A percentile compares a stretch with the other conserved stretches of the same genome.
phyloP scores from a whole-genome alignment of 306 rosid species.

The Amphicarpaea edgeworthii region DNA sequence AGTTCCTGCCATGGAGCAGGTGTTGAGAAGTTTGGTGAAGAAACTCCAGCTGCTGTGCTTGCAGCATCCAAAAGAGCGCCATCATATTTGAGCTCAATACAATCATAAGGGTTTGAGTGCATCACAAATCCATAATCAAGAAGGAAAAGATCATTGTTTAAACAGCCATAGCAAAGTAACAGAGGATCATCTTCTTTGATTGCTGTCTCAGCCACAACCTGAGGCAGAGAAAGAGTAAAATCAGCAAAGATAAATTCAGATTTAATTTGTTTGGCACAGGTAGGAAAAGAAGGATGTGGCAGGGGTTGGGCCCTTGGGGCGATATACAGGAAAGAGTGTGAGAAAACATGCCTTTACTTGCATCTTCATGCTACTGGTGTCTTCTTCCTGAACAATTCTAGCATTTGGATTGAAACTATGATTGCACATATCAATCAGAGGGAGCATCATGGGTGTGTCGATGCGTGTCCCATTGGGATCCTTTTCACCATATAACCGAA shows the following conservation, averaged over 20 bases:
- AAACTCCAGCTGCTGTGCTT: constrained; percentile 86
- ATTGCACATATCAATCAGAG: constrained; percentile 97
- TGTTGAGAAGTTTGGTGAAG: constrained; percentile 73
- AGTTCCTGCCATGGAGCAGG: constrained; percentile 84
- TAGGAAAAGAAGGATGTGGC: not conserved
- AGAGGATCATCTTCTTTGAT: constrained; percentile 71
- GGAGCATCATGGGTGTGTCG: constrained; percentile 90
- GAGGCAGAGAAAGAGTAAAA: constrained; percentile 48
- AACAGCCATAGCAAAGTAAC: constrained; percentile 77
- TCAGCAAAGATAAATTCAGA: constrained; percentile 24
- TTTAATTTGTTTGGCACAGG: constrained; percentile 29
- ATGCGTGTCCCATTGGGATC: constrained; percentile 53
- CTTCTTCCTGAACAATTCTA: constrained; percentile 82
- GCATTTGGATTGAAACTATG: constrained; percentile 91
- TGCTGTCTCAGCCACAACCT: constrained; percentile 87
- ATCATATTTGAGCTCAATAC: constrained; percentile 85
- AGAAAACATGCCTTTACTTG: constrained; percentile 70
- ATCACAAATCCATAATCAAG: constrained; percentile 93
- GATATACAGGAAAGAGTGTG: constrained; percentile 13
- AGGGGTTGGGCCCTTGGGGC: not conserved
- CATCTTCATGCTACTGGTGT: constrained; percentile 52
- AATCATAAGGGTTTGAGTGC: constrained; percentile 80
- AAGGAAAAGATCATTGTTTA: constrained; percentile 83
- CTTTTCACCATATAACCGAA: constrained; percentile 74
- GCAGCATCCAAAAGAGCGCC: constrained; percentile 93